These are phyloP conservation scores for Globisporangium okanoganense DNA, from an alignment of 352 stramenopile species.

Conservation along the genomic window DNA sequence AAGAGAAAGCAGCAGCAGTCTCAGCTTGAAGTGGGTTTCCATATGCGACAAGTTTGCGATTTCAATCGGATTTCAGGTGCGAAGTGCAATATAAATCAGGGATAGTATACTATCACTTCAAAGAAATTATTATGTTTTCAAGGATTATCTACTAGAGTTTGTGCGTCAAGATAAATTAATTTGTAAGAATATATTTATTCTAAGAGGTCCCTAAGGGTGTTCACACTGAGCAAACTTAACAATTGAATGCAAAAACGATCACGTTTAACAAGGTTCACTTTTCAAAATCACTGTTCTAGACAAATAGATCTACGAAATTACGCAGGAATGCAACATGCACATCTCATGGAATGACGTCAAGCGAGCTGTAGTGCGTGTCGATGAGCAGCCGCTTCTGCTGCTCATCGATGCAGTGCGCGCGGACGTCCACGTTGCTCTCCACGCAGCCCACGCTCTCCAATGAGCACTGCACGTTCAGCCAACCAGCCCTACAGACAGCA, in stretches of 20 bases:
- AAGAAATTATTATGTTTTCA: too few species aligned
- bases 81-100: too few species aligned
- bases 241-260: too few species aligned
- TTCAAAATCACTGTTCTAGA: not conserved
- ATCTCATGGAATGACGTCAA: slow-evolving; percentile 3
- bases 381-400: slow-evolving; percentile 10
- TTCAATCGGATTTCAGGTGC: not conserved
- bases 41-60: too few species aligned
- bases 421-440: not conserved
- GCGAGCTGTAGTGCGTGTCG: slow-evolving; percentile 4
- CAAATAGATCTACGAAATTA: slow-evolving; percentile 1
- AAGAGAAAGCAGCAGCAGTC: not conserved
- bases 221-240: too few species aligned
- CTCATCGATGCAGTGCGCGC: slow-evolving; percentile 7
- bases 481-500: slow-evolving; percentile 8
- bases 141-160: too few species aligned
- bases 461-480: slow-evolving; percentile 6
- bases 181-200: too few species aligned
- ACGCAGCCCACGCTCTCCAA: not conserved
- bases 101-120: too few species aligned
- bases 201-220: too few species aligned
- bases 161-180: too few species aligned
- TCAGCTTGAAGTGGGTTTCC: too few species aligned
- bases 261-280: too few species aligned
- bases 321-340: not conserved